Conservation (phyloP, 768 basidiomycete species). For the Sporobolomyces roseus region DNA sequence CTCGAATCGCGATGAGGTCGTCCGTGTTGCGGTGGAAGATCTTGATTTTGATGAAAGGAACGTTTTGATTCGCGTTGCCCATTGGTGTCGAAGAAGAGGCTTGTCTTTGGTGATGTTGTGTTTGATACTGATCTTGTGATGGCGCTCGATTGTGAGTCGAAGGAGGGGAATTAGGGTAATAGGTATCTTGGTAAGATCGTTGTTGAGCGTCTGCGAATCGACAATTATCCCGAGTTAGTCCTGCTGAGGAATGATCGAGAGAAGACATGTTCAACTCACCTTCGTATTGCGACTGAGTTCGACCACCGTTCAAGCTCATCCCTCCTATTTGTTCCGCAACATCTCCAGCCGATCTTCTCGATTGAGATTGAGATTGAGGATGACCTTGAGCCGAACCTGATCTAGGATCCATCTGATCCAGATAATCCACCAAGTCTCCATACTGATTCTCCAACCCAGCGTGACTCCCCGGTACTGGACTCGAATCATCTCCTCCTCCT, state of each 20-base stretch:
- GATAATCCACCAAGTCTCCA: slow-evolving; percentile 44
- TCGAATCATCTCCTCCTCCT: not conserved
- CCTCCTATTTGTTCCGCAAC: slow-evolving; percentile 26
- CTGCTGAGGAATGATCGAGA: too few relatives aligned
- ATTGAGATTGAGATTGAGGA: too few relatives aligned
- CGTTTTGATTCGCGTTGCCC: slow-evolving; percentile 36
- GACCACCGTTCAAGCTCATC: slow-evolving; percentile 35
- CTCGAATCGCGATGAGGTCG: slow-evolving; percentile 93
- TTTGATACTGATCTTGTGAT: slow-evolving; percentile 11
- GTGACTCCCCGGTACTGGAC: slow-evolving; percentile 23
- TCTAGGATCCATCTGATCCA: slow-evolving; percentile 43
- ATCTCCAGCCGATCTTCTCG: not conserved
- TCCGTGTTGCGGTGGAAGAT: slow-evolving; percentile 90
- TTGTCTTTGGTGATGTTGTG: slow-evolving; percentile 2
- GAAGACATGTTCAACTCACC: too few relatives aligned
- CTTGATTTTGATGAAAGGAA: slow-evolving; percentile 94
- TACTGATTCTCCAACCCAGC: slow-evolving; percentile 43
- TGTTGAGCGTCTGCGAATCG: not conserved
- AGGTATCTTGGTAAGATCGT: slow-evolving; percentile 18
- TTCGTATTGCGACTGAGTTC: not conserved
- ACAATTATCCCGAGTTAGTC: too few relatives aligned
- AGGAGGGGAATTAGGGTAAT: not conserved
- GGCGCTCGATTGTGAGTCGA: not conserved
- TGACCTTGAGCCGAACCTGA: slow-evolving; percentile 4
- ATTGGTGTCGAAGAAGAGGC: slow-evolving; percentile 12